A percentile compares a stretch with the other conserved stretches of the same genome.
phyloP scores from a whole-genome alignment of 1,284 basidiomycete genomes.

The Ganoderma sinense region DNA sequence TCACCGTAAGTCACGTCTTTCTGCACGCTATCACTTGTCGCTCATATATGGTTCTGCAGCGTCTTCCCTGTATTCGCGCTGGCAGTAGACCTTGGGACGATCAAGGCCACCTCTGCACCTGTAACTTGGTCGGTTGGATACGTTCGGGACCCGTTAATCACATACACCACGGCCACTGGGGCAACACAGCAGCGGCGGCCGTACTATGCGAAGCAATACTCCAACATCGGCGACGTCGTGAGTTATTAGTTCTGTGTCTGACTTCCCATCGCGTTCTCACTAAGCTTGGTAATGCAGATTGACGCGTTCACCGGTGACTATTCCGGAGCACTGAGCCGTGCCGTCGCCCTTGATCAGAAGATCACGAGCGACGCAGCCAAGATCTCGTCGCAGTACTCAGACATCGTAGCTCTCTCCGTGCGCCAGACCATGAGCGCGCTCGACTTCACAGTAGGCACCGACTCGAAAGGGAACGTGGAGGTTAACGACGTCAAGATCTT shows the following conservation, averaged over 20 bases:
- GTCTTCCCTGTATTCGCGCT: slow-evolving; percentile 32
- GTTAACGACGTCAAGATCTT: slow-evolving; percentile 53
- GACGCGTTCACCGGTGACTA: slow-evolving; percentile 38
- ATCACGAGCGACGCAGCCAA: slow-evolving; percentile 32
- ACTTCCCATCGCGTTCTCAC: background rate
- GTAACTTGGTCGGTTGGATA: slow-evolving; percentile 36
- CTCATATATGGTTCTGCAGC: slow-evolving; percentile 9
- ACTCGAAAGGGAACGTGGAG: slow-evolving; percentile 43
- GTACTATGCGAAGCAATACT: slow-evolving; percentile 35
- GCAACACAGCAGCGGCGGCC: slow-evolving; percentile 35
- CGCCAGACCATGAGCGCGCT: slow-evolving; percentile 50
- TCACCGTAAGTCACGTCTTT: slow-evolving; percentile 17
- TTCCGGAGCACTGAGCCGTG: slow-evolving; percentile 28
- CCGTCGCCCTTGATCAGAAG: slow-evolving; percentile 35
- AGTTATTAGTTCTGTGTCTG: background rate
- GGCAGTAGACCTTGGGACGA: slow-evolving; percentile 33
- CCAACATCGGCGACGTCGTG: slow-evolving; percentile 27
- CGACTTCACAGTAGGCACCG: slow-evolving; percentile 45
- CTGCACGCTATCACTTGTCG: background rate
- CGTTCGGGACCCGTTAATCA: slow-evolving; percentile 34
- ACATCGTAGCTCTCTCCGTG: slow-evolving; percentile 48
- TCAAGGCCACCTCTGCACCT: slow-evolving; percentile 27
- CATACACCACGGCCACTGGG: slow-evolving; percentile 28
- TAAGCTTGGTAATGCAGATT: slow-evolving; percentile 27
- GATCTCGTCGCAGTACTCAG: slow-evolving; percentile 43